These are phyloP conservation scores for Malus sieversii DNA, from an alignment of 306 rosid genomes.

Conservation along the genomic window DNA sequence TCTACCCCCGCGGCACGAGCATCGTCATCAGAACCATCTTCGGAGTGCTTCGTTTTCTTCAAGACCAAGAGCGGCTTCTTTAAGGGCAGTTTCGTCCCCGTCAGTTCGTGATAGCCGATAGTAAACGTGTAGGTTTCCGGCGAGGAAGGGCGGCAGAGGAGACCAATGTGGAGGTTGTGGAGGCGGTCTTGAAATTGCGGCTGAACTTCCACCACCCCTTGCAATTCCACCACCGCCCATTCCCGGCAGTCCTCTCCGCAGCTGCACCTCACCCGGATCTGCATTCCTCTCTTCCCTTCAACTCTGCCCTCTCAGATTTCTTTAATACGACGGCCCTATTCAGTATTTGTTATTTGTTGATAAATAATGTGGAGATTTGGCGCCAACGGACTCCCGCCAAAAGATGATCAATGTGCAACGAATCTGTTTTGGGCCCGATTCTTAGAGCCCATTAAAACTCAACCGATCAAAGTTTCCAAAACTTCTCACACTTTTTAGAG, in stretches of 20 bases:
- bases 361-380: neutral
- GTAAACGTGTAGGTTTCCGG: constrained; percentile 74
- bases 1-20: constrained; percentile 26
- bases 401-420: neutral
- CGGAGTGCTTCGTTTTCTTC: constrained; percentile 43
- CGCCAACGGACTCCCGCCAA: neutral
- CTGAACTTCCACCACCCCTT: constrained; percentile 65
- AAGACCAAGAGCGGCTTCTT: constrained; percentile 80
- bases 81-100: constrained; percentile 65
- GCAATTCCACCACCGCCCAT: constrained; percentile 75
- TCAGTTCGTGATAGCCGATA: constrained; percentile 80
- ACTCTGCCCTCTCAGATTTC: neutral
- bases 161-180: constrained; percentile 57
- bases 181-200: constrained; percentile 47
- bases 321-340: neutral
- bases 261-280: constrained; percentile 57
- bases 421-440: neutral
- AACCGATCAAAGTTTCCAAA: too few relatives aligned
- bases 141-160: constrained; percentile 72
- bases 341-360: too few relatives aligned
- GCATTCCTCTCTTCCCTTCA: constrained; percentile 22
- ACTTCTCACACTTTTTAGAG: too few relatives aligned
- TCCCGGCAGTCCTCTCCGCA: constrained; percentile 62
- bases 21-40: constrained; percentile 5
- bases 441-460: neutral